Evolutionary conservation across 1,284 basidiomycete genomes (phyloP).

Genomic region (Ceratobasidium theobromae): DNA sequence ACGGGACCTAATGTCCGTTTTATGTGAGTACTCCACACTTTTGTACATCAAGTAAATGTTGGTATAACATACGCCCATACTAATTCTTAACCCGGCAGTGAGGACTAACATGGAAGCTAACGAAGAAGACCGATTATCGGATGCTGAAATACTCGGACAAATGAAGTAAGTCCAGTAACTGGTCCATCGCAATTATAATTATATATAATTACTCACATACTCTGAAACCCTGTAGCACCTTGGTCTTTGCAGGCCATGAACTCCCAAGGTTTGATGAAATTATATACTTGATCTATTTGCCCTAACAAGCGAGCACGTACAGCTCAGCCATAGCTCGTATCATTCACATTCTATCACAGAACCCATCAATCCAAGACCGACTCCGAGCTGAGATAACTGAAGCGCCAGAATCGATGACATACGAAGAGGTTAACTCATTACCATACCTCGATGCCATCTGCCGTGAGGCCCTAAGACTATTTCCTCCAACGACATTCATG

Average conservation of each 20-base stretch:
- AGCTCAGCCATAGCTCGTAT: neutral
- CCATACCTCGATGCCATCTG: constrained; percentile 3
- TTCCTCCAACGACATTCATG: neutral
- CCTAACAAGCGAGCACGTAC: no score
- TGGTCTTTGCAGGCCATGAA: neutral
- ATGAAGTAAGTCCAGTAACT: neutral
- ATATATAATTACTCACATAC: no score
- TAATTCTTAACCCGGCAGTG: neutral
- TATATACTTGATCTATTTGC: neutral
- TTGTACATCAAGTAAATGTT: neutral
- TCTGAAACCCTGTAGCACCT: neutral
- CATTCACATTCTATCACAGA: neutral
- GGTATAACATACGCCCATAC: neutral
- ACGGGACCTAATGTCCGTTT: neutral
- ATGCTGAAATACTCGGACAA: constrained; percentile 10
- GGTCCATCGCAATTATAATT: neutral
- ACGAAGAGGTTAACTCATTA: constrained; percentile 2
- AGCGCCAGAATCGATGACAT: neutral
- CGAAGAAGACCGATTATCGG: neutral
- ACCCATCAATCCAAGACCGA: neutral
- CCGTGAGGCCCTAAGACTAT: neutral
- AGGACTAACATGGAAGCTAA: neutral
- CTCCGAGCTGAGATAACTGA: neutral
- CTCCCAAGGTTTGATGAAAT: neutral
- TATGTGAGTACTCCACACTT: constrained; percentile 4